A percentile compares a stretch with the other conserved stretches of the same genome.
Evolutionary conservation across 768 basidiomycete genomes (phyloP).

Genomic region (Chalciporus pseudorubinellus): DNA sequence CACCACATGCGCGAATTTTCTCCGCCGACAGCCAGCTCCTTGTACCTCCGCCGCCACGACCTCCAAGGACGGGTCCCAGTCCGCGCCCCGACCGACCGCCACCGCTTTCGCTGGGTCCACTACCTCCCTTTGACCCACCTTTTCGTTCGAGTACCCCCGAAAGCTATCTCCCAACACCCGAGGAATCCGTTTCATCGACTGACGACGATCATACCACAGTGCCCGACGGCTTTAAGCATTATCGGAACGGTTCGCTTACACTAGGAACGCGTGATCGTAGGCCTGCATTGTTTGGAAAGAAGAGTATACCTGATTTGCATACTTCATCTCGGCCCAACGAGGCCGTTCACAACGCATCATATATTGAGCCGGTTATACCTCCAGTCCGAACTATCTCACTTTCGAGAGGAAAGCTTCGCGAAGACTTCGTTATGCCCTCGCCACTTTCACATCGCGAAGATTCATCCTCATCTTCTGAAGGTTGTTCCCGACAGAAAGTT

Average conservation of each 20-base stretch:
- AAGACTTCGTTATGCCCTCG: constrained; percentile 38
- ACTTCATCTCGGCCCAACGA: constrained; percentile 42
- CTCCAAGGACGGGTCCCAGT: constrained; percentile 27
- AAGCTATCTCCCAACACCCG: constrained; percentile 55
- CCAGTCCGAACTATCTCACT: constrained; percentile 7
- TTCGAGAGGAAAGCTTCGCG: constrained; percentile 14
- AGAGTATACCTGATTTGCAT: constrained; percentile 85
- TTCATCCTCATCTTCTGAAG: constrained; percentile 40
- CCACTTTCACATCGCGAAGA: constrained; percentile 46
- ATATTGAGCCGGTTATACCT: constrained; percentile 20
- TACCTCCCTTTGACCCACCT: constrained; percentile 40
- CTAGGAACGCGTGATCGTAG: constrained; percentile 37
- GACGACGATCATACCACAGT: constrained; percentile 41
- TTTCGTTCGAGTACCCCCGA: constrained; percentile 54
- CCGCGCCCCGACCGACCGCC: constrained; percentile 42
- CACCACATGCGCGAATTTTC: constrained; percentile 56
- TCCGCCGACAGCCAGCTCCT: constrained; percentile 61
- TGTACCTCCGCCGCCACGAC: constrained; percentile 29
- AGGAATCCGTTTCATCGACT: constrained; percentile 50
- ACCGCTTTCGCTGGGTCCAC: constrained; percentile 46
- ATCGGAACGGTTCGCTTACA: constrained; percentile 51
- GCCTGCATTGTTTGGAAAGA: constrained; percentile 54
- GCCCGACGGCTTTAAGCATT: constrained; percentile 36
- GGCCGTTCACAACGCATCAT: constrained; percentile 21
- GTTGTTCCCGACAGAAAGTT: constrained; percentile 19